These are phyloP conservation scores for Pythium chondricola DNA, from an alignment of 352 stramenopile genomes.

Conservation along the genomic window DNA sequence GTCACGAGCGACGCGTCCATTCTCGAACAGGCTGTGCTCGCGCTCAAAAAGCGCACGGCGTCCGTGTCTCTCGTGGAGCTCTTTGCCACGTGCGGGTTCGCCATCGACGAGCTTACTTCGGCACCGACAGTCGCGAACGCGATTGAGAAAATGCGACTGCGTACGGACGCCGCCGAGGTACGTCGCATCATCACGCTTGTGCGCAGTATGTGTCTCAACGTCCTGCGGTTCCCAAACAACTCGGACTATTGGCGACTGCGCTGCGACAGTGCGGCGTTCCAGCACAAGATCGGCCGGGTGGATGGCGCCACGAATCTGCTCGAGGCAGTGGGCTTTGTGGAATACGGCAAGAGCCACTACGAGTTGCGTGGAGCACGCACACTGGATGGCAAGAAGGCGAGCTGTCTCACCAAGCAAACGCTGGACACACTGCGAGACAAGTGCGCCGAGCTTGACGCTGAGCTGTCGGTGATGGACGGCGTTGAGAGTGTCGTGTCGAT, in stretches of 20 bases:
- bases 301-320: slow-evolving; percentile 49
- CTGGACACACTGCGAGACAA: slow-evolving; percentile 40
- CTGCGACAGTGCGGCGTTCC: slow-evolving; percentile 42
- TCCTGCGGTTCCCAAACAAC: slow-evolving; percentile 66
- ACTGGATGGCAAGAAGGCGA: slow-evolving; percentile 34
- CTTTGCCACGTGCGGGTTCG: slow-evolving; percentile 47
- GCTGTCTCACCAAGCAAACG: slow-evolving; percentile 29
- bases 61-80: slow-evolving; percentile 54
- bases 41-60: slow-evolving; percentile 37
- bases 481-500: slow-evolving; percentile 60
- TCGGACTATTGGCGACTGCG: slow-evolving; percentile 67
- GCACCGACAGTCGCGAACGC: slow-evolving; percentile 47
- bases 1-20: slow-evolving; percentile 31
- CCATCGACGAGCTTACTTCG: slow-evolving; percentile 60
- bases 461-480: slow-evolving; percentile 51
- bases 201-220: slow-evolving; percentile 54
- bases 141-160: slow-evolving; percentile 47
- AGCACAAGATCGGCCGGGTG: slow-evolving; percentile 57
- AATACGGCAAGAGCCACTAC: slow-evolving; percentile 47
- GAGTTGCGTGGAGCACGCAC: slow-evolving; percentile 41
- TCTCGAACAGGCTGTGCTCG: slow-evolving; percentile 32
- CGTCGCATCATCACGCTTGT: slow-evolving; percentile 45
- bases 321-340: slow-evolving; percentile 50
- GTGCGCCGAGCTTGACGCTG: slow-evolving; percentile 46
- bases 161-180: slow-evolving; percentile 39